Conservation (phyloP, 148 eudicot species). For the Nepenthes gracilis region DNA sequence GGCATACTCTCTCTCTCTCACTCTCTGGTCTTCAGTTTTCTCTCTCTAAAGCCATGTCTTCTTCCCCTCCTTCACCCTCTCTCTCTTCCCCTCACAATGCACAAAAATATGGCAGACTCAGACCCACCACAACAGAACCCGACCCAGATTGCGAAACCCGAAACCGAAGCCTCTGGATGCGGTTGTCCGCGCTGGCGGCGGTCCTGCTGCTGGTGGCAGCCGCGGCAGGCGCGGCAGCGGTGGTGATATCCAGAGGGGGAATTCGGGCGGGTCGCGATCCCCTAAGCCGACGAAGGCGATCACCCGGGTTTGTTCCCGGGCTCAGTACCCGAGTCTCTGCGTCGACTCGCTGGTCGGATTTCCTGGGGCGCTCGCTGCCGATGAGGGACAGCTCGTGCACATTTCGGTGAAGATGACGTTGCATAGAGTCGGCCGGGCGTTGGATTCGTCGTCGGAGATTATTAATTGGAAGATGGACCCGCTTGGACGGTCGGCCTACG, state of each 20-base stretch:
- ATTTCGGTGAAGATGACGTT: constrained; percentile 66
- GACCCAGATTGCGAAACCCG: neutral
- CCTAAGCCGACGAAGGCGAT: constrained; percentile 27
- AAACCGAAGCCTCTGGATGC: neutral
- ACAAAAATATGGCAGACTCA: neutral
- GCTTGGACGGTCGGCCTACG: constrained; percentile 52
- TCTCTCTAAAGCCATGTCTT: too few relatives aligned
- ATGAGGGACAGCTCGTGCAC: constrained; percentile 43
- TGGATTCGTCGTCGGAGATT: constrained; percentile 34
- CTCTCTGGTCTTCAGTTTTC: too few relatives aligned
- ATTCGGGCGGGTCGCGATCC: neutral
- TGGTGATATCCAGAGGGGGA: neutral
- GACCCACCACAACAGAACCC: neutral
- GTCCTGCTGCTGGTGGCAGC: neutral
- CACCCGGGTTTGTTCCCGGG: constrained; percentile 27
- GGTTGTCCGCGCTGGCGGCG: neutral
- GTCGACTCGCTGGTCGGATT: constrained; percentile 27
- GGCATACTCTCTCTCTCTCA: too few relatives aligned
- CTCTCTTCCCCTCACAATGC: neutral
- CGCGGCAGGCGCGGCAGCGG: neutral
- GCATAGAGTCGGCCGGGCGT: constrained; percentile 33
- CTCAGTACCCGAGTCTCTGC: constrained; percentile 42
- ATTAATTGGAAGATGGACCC: constrained; percentile 38
- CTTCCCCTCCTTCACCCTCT: neutral
- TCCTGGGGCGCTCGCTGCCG: constrained; percentile 46